Evolutionary conservation across 176 grass and related monocot species (phyloP).

Genomic region (Eremochloa ophiuroides): DNA sequence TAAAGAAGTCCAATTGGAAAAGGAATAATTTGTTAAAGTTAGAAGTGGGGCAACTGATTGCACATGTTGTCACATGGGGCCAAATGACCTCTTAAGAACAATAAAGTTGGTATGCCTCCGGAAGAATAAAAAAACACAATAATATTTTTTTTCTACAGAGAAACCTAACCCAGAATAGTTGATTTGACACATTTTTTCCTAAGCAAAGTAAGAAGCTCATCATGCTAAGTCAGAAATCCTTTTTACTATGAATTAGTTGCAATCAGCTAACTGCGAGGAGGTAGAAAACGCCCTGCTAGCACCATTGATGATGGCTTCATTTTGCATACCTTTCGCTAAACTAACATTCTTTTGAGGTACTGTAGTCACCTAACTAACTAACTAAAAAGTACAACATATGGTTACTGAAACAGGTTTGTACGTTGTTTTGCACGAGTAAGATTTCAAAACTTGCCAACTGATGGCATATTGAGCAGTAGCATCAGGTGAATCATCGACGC

Average conservation of each 20-base stretch:
- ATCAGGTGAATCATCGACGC: background rate
- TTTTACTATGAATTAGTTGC: background rate
- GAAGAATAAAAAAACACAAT: background rate
- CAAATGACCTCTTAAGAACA: background rate
- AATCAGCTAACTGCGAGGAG: background rate
- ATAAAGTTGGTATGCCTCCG: background rate
- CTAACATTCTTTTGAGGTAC: background rate
- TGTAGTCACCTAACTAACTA: background rate
- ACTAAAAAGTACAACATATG: background rate
- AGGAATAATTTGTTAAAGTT: background rate
- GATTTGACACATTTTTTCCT: background rate
- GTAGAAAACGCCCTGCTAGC: background rate
- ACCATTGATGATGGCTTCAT: background rate
- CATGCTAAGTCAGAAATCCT: background rate
- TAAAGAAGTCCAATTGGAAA: background rate
- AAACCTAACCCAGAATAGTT: background rate
- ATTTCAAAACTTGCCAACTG: background rate
- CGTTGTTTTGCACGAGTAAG: background rate
- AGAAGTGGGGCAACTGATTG: background rate
- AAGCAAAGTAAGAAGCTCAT: background rate
- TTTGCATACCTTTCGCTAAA: background rate
- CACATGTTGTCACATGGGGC: background rate
- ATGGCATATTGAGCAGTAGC: background rate
- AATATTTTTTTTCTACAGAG: background rate
- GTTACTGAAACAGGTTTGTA: background rate